These are phyloP conservation scores for Apostasia ramifera DNA, from an alignment of 106 monocot genomes.

Conservation along the genomic window DNA sequence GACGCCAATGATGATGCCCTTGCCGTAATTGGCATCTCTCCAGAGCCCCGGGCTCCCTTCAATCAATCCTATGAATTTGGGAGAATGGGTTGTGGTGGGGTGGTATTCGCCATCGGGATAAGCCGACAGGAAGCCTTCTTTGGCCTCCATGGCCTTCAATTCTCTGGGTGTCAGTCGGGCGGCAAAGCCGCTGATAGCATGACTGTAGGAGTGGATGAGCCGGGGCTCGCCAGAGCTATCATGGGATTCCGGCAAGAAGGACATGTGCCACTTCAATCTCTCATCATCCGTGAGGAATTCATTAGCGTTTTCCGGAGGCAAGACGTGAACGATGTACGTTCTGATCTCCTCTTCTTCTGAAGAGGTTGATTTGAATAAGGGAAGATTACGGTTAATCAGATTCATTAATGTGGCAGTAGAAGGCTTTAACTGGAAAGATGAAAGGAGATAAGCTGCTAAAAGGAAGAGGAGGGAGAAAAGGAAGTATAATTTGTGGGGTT, in stretches of 20 bases:
- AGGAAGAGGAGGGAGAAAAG: no score
- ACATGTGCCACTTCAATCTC: not conserved
- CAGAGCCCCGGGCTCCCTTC: not conserved
- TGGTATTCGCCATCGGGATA: not conserved
- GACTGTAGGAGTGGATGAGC: conserved; percentile 38
- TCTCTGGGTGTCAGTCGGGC: conserved; percentile 28
- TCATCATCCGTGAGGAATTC: no score
- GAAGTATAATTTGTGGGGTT: no score
- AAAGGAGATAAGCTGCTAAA: no score
- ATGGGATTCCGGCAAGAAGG: not conserved
- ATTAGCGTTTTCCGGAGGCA: no score
- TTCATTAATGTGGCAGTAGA: no score
- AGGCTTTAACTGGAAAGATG: no score
- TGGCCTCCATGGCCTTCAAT: conserved; percentile 7
- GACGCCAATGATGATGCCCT: conserved; percentile 46
- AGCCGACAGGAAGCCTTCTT: conserved; percentile 21
- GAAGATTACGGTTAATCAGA: no score
- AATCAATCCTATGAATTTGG: conserved; percentile 27
- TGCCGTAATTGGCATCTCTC: conserved; percentile 17
- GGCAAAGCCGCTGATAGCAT: conserved; percentile 40
- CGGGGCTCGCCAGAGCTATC: not conserved
- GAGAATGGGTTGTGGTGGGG: conserved; percentile 39
- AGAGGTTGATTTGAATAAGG: no score
- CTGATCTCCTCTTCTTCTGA: no score
- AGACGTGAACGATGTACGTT: no score